Conservation (phyloP, 108 stramenopile species). For the Aurantiochytrium sp. region DNA sequence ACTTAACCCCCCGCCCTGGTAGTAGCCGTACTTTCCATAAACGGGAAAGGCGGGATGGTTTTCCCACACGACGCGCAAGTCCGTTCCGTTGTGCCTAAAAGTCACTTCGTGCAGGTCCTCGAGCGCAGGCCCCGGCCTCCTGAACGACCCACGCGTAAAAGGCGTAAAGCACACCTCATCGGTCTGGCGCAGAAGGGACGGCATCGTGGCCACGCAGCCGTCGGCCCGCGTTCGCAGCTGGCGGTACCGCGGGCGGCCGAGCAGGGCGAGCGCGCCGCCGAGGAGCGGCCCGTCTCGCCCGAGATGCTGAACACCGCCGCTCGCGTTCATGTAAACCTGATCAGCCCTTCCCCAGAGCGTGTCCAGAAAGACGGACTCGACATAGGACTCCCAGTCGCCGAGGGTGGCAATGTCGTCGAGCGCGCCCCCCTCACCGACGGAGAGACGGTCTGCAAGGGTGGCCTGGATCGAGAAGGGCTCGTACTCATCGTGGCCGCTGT, state of each 20-base stretch:
- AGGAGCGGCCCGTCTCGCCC: background rate
- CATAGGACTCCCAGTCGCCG: background rate
- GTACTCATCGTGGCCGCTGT: conserved; percentile 22
- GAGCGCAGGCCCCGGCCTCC: too few relatives aligned
- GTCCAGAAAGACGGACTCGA: background rate
- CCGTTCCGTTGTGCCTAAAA: background rate
- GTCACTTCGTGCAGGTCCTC: background rate
- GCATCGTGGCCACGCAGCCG: background rate
- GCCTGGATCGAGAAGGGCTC: conserved; percentile 12
- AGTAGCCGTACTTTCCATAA: background rate
- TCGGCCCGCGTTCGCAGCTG: background rate
- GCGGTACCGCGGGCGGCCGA: background rate
- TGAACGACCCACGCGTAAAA: background rate
- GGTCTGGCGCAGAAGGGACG: background rate
- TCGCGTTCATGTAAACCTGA: background rate
- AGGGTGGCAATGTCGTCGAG: background rate
- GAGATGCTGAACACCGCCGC: background rate
- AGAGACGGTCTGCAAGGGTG: background rate
- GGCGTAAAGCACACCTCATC: background rate
- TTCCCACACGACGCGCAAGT: background rate
- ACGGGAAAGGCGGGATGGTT: background rate
- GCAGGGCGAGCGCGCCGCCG: background rate
- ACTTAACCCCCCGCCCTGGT: background rate
- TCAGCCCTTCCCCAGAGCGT: background rate
- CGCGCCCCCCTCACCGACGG: background rate